phyloP scores from a whole-genome alignment of 257 asterid species.

The Solanum arcanum region DNA sequence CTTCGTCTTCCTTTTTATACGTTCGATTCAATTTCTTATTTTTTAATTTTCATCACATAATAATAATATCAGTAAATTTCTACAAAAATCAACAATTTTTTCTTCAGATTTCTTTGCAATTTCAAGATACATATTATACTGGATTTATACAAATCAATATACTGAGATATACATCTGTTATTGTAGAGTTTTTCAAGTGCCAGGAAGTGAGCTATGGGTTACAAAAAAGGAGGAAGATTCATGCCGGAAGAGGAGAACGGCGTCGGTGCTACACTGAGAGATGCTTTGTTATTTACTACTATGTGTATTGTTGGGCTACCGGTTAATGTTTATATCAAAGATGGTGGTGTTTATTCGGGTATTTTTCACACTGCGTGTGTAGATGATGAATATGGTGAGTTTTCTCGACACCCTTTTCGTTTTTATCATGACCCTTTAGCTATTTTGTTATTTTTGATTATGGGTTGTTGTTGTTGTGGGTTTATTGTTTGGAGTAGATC shows the following conservation, averaged over 20 bases:
- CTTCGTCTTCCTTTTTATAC: not conserved
- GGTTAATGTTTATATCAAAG: conserved; percentile 74
- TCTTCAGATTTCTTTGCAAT: not conserved
- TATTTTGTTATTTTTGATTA: not conserved
- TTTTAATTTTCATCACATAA: not conserved
- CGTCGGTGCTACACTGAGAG: conserved; percentile 28
- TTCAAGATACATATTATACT: not conserved
- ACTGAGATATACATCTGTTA: not conserved
- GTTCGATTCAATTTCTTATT: not conserved
- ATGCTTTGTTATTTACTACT: conserved; percentile 56
- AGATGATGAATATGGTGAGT: conserved; percentile 55
- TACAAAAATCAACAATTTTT: not conserved
- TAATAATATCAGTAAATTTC: not conserved
- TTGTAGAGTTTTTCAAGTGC: not conserved
- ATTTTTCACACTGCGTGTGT: conserved; percentile 67
- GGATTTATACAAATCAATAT: not conserved
- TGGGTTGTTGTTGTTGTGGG: not conserved
- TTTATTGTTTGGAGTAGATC: not conserved
- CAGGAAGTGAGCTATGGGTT: conserved; percentile 39
- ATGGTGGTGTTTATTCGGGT: conserved; percentile 83
- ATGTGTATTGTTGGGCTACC: conserved; percentile 67
- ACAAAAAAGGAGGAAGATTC: conserved; percentile 28
- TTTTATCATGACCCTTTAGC: not conserved
- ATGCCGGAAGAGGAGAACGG: conserved; percentile 19
- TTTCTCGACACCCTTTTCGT: not conserved